phyloP scores from a whole-genome alignment of 2,329 filamentous ascomycete species.

The Orbilia brochopaga region DNA sequence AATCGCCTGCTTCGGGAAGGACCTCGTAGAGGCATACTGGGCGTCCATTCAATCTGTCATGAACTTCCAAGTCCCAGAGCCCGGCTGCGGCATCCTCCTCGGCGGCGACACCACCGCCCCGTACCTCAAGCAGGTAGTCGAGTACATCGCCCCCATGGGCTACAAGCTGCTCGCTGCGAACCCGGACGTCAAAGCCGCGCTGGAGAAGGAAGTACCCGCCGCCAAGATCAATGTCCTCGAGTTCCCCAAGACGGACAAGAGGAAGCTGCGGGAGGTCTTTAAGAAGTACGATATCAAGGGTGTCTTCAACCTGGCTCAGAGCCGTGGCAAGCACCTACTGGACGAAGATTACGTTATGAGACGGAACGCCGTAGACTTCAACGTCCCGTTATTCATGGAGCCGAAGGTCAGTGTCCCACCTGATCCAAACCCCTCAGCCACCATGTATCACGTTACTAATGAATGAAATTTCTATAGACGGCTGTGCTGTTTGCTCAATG shows the following conservation, averaged over 20 bases:
- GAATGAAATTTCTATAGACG: conserved; percentile 66
- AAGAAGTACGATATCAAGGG: conserved; percentile 95
- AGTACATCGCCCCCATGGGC: conserved; percentile 84
- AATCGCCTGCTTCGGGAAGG: conserved; percentile 97
- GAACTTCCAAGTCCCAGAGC: conserved; percentile 97
- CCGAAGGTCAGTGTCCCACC: conserved; percentile 76
- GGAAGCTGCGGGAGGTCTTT: conserved; percentile 91
- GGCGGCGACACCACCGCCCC: conserved; percentile 80
- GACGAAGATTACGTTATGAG: conserved; percentile 99
- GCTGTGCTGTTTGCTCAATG: conserved; percentile 94
- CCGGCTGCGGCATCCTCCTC: conserved; percentile 92
- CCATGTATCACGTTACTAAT: conserved; percentile 55
- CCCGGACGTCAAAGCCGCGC: conserved; percentile 77
- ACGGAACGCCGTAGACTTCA: conserved; percentile 97
- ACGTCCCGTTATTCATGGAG: conserved; percentile 97
- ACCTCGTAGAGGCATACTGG: conserved; percentile 98
- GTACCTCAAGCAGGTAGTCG: conserved; percentile 76
- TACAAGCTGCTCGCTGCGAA: conserved; percentile 94
- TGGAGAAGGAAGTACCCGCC: conserved; percentile 71
- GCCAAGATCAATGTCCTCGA: conserved; percentile 86
- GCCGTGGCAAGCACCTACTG: conserved; percentile 78
- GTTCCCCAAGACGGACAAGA: conserved; percentile 95
- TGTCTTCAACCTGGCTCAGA: conserved; percentile 90
- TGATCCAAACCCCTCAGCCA: not conserved
- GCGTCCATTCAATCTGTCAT: conserved; percentile 92